Evolutionary conservation across 495 filamentous ascomycete genomes (phyloP).

Genomic region (Aspergillus indologenus): DNA sequence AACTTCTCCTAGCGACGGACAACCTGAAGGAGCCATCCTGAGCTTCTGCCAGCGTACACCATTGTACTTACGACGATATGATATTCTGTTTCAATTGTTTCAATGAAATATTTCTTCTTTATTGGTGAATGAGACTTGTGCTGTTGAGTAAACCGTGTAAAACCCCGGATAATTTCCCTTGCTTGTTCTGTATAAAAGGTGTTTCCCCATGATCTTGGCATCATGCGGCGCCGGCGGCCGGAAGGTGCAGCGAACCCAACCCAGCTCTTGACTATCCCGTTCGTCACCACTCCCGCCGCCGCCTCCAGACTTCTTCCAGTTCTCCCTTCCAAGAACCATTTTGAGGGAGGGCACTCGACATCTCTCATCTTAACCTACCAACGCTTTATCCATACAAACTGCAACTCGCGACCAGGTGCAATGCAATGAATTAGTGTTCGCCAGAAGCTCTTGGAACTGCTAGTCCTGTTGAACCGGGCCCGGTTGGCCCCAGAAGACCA

Average conservation of each 20-base stretch:
- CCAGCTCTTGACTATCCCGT: background rate
- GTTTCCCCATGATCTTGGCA: constrained; percentile 18
- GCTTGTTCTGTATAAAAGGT: background rate
- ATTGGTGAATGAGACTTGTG: background rate
- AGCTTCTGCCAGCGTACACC: background rate
- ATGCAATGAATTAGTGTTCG: constrained; percentile 32
- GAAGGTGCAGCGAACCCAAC: background rate
- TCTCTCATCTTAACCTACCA: background rate
- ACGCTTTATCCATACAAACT: background rate
- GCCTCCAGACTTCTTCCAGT: constrained; percentile 4
- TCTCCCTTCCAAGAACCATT: constrained; percentile 1
- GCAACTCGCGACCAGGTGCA: constrained; percentile 20
- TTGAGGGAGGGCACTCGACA: background rate
- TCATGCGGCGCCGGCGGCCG: constrained; percentile 19
- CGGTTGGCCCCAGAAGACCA: constrained; percentile 23
- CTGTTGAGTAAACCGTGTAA: background rate
- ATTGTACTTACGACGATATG: background rate
- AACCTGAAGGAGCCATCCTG: constrained; percentile 72
- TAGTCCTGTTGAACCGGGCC: constrained; percentile 24
- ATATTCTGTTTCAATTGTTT: background rate
- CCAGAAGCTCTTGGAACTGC: constrained; percentile 30
- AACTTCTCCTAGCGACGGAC: constrained; percentile 63
- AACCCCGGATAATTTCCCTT: background rate
- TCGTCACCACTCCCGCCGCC: constrained; percentile 1
- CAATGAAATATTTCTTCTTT: background rate